These are phyloP conservation scores for Scleroderma bovista DNA, from an alignment of 768 basidiomycete genomes.

Conservation along the genomic window DNA sequence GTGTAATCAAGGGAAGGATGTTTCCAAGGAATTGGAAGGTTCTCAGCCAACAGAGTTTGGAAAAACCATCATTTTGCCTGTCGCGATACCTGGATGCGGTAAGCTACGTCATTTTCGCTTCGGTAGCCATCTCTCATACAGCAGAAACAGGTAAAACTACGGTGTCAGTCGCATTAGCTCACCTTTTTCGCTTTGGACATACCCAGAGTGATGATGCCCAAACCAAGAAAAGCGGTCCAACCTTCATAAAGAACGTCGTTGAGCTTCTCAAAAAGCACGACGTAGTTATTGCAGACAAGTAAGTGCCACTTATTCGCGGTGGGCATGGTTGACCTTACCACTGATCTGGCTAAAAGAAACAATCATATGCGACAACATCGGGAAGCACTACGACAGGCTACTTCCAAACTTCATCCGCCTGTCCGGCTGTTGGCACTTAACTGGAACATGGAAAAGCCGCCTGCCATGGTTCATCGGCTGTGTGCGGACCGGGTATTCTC, in stretches of 20 bases:
- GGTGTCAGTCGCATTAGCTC: constrained; percentile 68
- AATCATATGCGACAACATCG: constrained; percentile 86
- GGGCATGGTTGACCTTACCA: constrained; percentile 8
- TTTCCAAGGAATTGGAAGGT: constrained; percentile 21
- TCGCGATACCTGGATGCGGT: constrained; percentile 94
- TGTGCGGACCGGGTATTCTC: constrained; percentile 67
- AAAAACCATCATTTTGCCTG: constrained; percentile 82
- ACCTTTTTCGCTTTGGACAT: constrained; percentile 84
- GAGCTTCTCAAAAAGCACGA: constrained; percentile 54
- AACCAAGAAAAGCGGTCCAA: constrained; percentile 64
- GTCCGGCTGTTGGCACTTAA: constrained; percentile 77
- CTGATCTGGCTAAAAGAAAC: constrained; percentile 50
- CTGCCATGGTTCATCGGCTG: constrained; percentile 61
- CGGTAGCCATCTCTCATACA: not conserved
- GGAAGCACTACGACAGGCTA: constrained; percentile 54
- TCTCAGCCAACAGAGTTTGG: constrained; percentile 31
- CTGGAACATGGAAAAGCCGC: constrained; percentile 60
- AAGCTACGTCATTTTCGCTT: constrained; percentile 22
- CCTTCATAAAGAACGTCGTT: constrained; percentile 69
- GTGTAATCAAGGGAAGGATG: constrained; percentile 39
- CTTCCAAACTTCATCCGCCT: constrained; percentile 38
- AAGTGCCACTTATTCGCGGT: constrained; percentile 17
- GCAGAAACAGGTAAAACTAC: constrained; percentile 74
- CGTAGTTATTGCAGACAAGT: constrained; percentile 94
- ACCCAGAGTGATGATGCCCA: constrained; percentile 90